Evolutionary conservation across 768 basidiomycete species (phyloP), one percentile per base, ranked within the genome.

Genomic region (Boletus coccyginus): DNA sequence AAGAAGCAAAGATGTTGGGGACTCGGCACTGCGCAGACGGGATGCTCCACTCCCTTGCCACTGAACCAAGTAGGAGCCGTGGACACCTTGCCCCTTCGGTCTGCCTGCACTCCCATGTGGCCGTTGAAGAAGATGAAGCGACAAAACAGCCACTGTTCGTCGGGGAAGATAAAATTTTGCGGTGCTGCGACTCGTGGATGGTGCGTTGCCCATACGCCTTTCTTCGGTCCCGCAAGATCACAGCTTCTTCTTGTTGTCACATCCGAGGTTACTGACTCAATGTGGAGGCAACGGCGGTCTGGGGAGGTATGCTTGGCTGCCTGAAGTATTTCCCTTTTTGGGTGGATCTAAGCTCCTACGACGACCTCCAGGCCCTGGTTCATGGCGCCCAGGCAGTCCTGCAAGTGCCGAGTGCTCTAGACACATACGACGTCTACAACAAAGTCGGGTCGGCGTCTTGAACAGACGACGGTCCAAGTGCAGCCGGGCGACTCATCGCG

Each of bases 201-300:
- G 47, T 52, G 44, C 32, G 44, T 50, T 13, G 32, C 21, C 31
- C 10, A 31, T n/a, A 36, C 32, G 36, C 35, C n/a, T 5, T 53
- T 16, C 53, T 35, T 54, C 53, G 50, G 50, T 29, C 39, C 53
- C 40, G 32, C 5, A 24, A 19, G 52, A 54, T 54, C 52, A 54
- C 2, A 10, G n/a, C 16, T 2, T 47, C 32, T 33, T 27, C 16
- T 12, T 33, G 12, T n/a, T 5, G n/a, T 50, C 29, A 45, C 38
- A 31, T 19, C 14, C 49, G 7, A n/a, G 27, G 27, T 27, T 27
- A 27, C 27, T 27, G 27, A 27, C 27, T n/a, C n/a, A 27, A 27
- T 27, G 27, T 27, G 27, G 27, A 27, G 46, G 3, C n/a, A 14
- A 7, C n/a, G n/a, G n/a, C n/a, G n/a, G n/a, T n/a, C n/a, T n/a